These are phyloP conservation scores for Volutella citrinella DNA, from an alignment of 2,329 filamentous ascomycete genomes.

Conservation along the genomic window DNA sequence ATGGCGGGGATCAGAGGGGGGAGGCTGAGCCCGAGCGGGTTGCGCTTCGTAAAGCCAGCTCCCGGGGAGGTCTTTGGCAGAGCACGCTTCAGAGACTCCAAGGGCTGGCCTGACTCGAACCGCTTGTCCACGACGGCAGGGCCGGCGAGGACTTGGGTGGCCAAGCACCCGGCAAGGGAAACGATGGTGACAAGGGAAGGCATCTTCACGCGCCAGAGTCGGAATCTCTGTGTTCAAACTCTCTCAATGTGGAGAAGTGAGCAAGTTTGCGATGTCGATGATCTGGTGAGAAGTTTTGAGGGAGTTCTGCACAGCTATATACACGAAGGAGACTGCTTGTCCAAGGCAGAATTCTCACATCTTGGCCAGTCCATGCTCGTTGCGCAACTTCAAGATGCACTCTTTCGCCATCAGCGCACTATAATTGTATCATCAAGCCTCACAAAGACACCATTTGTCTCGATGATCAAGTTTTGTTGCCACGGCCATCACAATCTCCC, in stretches of 20 bases:
- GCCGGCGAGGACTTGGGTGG: slow-evolving; percentile 12
- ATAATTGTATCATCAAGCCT: slow-evolving; percentile 21
- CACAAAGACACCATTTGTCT: slow-evolving; percentile 15
- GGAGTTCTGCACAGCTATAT: slow-evolving; percentile 18
- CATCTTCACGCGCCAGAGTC: too few relatives aligned
- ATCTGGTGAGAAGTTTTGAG: slow-evolving; percentile 18
- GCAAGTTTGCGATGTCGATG: slow-evolving; percentile 17
- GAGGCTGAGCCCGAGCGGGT: slow-evolving; percentile 39
- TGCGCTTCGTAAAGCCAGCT: too few relatives aligned
- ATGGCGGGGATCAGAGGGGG: slow-evolving; percentile 57
- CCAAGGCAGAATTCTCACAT: too few relatives aligned
- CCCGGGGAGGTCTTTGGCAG: too few relatives aligned
- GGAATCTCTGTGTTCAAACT: too few relatives aligned
- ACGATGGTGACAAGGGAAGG: slow-evolving; percentile 17
- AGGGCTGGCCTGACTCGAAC: too few relatives aligned
- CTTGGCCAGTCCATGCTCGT: too few relatives aligned
- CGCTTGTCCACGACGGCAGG: slow-evolving; percentile 14
- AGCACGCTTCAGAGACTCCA: too few relatives aligned
- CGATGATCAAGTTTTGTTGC: not conserved
- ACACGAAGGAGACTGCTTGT: not conserved
- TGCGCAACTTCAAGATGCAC: too few relatives aligned
- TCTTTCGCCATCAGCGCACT: too few relatives aligned
- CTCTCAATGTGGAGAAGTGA: slow-evolving; percentile 7
- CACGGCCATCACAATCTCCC: slow-evolving; percentile 17
- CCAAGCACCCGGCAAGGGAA: slow-evolving; percentile 15